A percentile compares a stretch with the other conserved stretches of the same genome.
Conservation (phyloP, 2,329 filamentous ascomycete species). For the Pseudocercospora eumusae region DNA sequence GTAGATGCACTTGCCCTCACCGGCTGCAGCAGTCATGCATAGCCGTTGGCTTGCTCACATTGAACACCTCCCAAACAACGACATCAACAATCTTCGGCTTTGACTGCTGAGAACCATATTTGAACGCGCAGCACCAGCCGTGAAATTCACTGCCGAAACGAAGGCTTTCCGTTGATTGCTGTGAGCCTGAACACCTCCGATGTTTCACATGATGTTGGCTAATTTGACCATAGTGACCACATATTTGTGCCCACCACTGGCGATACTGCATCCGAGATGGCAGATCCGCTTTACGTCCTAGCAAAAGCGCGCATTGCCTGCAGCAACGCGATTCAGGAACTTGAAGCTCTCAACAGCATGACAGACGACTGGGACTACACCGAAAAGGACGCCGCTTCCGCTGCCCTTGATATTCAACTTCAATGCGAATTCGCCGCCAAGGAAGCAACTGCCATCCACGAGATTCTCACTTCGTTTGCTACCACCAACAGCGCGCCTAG, state of each 20-base stretch:
- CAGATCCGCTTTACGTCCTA: constrained; percentile 12
- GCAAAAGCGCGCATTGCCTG: constrained; percentile 15
- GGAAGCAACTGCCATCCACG: constrained; percentile 16
- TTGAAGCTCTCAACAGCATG: constrained; percentile 15
- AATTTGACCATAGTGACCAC: not conserved
- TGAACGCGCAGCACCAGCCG: not conserved
- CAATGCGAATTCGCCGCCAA: constrained; percentile 19
- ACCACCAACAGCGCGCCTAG: not conserved
- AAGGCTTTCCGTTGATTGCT: not conserved
- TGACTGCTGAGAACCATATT: not conserved
- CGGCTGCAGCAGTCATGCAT: not conserved
- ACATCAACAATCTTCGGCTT: not conserved
- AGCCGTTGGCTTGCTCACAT: not conserved
- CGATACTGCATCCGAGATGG: not conserved
- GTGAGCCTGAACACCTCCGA: not conserved
- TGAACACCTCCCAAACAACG: not conserved
- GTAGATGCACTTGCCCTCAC: not conserved
- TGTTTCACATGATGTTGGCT: not conserved
- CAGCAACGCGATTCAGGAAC: constrained; percentile 15
- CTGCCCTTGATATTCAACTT: constrained; percentile 17
- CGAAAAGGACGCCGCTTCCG: not conserved
- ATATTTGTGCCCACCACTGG: not conserved
- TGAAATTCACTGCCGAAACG: not conserved
- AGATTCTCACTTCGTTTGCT: constrained; percentile 14
- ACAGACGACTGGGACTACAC: constrained; percentile 17